Evolutionary conservation across 1,284 basidiomycete species (phyloP).

Genomic region (Ganoderma meredithae): DNA sequence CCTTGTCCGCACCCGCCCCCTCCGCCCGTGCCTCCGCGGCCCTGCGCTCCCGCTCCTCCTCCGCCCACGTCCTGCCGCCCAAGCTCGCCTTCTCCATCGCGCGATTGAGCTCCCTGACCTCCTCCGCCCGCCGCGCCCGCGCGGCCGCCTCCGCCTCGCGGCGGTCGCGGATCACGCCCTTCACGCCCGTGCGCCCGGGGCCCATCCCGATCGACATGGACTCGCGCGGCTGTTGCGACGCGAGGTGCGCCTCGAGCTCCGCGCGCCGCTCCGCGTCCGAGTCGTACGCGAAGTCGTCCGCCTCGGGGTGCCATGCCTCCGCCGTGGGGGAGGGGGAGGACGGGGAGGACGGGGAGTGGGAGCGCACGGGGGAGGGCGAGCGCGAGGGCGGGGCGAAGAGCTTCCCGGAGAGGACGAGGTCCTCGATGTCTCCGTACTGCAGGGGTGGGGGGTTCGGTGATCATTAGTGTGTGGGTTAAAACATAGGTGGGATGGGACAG

Average conservation of each 20-base stretch:
- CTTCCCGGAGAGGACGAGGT: slow-evolving; percentile 79
- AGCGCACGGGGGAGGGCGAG: slow-evolving; percentile 56
- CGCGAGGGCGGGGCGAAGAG: slow-evolving; percentile 63
- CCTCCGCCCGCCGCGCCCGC: slow-evolving; percentile 54
- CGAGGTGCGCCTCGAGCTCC: slow-evolving; percentile 37
- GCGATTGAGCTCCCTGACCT: slow-evolving; percentile 56
- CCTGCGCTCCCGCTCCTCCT: slow-evolving; percentile 70
- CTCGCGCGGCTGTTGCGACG: slow-evolving; percentile 41
- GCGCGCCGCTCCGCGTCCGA: slow-evolving; percentile 49
- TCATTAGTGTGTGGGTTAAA: neutral
- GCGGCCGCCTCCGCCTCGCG: slow-evolving; percentile 68
- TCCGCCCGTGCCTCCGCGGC: slow-evolving; percentile 38
- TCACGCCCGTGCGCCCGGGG: slow-evolving; percentile 83
- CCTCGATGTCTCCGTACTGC: slow-evolving; percentile 58
- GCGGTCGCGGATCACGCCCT: slow-evolving; percentile 82
- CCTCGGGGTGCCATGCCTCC: slow-evolving; percentile 42
- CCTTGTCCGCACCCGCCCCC: slow-evolving; percentile 45
- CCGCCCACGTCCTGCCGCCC: slow-evolving; percentile 71
- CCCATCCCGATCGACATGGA: slow-evolving; percentile 75
- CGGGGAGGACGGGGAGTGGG: slow-evolving; percentile 54
- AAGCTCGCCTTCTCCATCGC: slow-evolving; percentile 69
- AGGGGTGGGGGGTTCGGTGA: neutral
- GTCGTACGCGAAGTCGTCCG: slow-evolving; percentile 54
- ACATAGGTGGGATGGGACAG: neutral
- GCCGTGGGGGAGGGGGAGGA: slow-evolving; percentile 33